These are phyloP conservation scores for Ceratocystis variospora DNA, from an alignment of 2,329 filamentous ascomycete species.

Conservation along the genomic window DNA sequence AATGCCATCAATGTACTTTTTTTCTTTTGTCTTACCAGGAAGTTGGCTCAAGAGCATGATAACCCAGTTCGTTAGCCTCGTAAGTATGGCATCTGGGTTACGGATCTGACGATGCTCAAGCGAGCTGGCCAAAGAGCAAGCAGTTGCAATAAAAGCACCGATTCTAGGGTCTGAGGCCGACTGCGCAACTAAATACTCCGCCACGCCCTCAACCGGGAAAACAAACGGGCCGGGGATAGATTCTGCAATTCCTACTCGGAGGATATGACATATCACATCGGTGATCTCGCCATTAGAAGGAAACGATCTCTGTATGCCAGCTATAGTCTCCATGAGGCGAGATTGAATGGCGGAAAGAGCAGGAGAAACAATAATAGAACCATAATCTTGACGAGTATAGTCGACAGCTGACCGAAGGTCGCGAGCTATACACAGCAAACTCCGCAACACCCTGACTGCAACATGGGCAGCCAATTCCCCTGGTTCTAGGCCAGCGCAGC, in stretches of 20 bases:
- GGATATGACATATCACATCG: constrained; percentile 56
- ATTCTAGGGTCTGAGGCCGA: constrained; percentile 49
- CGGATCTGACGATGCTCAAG: constrained; percentile 33
- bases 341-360: constrained; percentile 29
- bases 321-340: constrained; percentile 35
- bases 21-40: constrained; percentile 33
- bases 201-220: constrained; percentile 51
- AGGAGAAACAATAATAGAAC: constrained; percentile 17
- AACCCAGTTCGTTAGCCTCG: constrained; percentile 46
- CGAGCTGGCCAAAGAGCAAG: constrained; percentile 54
- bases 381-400: constrained; percentile 27
- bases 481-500: constrained; percentile 20
- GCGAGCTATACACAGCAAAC: constrained; percentile 55
- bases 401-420: constrained; percentile 58
- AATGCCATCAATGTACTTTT: not conserved
- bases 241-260: constrained; percentile 64
- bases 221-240: constrained; percentile 63
- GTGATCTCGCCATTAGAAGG: constrained; percentile 50
- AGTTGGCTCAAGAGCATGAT: constrained; percentile 48
- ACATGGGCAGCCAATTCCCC: constrained; percentile 38
- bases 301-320: constrained; percentile 39
- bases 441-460: constrained; percentile 46
- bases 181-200: constrained; percentile 49
- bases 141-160: constrained; percentile 55
- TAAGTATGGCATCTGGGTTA: constrained; percentile 36